Evolutionary conservation across 208 protist genomes (phyloP).

Genomic region (Leishmania turanica): DNA sequence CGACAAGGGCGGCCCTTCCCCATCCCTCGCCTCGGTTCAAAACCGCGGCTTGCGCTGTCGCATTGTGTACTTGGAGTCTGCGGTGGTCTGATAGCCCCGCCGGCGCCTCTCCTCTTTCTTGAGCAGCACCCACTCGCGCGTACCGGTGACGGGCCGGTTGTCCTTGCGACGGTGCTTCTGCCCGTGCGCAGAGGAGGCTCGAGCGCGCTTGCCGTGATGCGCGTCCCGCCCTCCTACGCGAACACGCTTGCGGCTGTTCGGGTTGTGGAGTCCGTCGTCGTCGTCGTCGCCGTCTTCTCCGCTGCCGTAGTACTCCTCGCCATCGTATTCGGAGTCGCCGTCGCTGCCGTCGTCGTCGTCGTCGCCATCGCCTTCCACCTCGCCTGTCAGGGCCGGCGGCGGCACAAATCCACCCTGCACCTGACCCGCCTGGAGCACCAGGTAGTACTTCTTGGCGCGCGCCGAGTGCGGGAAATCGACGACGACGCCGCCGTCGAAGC

Average conservation of each 20-base stretch:
- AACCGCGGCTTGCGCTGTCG: constrained; percentile 90
- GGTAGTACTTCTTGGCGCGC: constrained; percentile 97
- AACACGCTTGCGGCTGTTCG: constrained; percentile 36
- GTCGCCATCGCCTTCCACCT: constrained; percentile 43
- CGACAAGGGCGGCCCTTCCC: neutral
- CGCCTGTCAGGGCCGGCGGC: constrained; percentile 39
- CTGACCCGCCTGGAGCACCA: constrained; percentile 91
- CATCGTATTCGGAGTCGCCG: constrained; percentile 19
- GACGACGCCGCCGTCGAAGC: constrained; percentile 98
- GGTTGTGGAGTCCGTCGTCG: constrained; percentile 20
- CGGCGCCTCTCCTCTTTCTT: constrained; percentile 96
- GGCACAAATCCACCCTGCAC: constrained; percentile 73
- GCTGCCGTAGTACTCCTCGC: constrained; percentile 27
- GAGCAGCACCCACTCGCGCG: constrained; percentile 94
- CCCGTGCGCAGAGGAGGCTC: constrained; percentile 27
- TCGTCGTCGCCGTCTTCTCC: constrained; percentile 43
- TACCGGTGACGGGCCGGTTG: constrained; percentile 75
- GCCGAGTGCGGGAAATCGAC: constrained; percentile 98
- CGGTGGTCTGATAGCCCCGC: constrained; percentile 90
- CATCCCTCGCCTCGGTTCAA: constrained; percentile 34
- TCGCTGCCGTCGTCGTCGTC: constrained; percentile 43
- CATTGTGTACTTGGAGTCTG: constrained; percentile 97
- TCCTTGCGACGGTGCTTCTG: constrained; percentile 63
- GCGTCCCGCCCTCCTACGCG: constrained; percentile 47
- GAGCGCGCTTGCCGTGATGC: constrained; percentile 45